Base-by-base conservation (phyloP, 1,284 basidiomycete species). In the Ganoderma resinaceum region DNA sequence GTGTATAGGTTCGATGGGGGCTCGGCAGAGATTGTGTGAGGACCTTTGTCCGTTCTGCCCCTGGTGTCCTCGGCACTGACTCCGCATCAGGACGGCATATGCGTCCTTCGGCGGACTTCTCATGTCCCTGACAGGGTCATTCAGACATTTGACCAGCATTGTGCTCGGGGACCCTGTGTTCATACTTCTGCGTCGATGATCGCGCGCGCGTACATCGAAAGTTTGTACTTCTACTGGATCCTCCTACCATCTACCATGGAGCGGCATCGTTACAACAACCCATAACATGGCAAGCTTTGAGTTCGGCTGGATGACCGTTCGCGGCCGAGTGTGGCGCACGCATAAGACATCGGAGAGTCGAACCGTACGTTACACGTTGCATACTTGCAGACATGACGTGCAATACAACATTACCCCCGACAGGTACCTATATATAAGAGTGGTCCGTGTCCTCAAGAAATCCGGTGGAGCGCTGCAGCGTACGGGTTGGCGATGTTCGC, bases 1-100 rank as follows among this genome's bases (percentile, higher is more conserved):
- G 93, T 99, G 60, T 99, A 99, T 86, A 96, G 97, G 79, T 98
- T 98, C 79, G 97, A 99, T 79, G 92, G 95, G 35, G 93, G 91
- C 72, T 89, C 89, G 29, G 87, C 89, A 52, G 95, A 96, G 74
- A 87, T 90, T 75, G 95, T 96, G 91, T 94, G 82, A 65, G 91
- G 83, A n/a, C 31, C 61, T 55, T 57, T 37, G 40, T 31, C 37
- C 49, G 40, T 70, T 29, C 52, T 43, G 62, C 49, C 70, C 11
- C 23, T 70, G 37, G 65, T 20, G 49, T 37, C 66, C 67, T 60
- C 43, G 52, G 53, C 69, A 31, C 37, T 29, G 18, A 35, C 31
- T 16, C 12, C 64, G 63, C 40, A 40, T 68, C 74, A 97, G 95
- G 63, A 98, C 97, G 37, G 97, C 93, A 38, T 99, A 99, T 79